A percentile compares a stretch with the other conserved stretches of the same genome.
These are phyloP conservation scores for Tylopilus sp. DNA, from an alignment of 768 basidiomycete genomes.

Conservation along the genomic window DNA sequence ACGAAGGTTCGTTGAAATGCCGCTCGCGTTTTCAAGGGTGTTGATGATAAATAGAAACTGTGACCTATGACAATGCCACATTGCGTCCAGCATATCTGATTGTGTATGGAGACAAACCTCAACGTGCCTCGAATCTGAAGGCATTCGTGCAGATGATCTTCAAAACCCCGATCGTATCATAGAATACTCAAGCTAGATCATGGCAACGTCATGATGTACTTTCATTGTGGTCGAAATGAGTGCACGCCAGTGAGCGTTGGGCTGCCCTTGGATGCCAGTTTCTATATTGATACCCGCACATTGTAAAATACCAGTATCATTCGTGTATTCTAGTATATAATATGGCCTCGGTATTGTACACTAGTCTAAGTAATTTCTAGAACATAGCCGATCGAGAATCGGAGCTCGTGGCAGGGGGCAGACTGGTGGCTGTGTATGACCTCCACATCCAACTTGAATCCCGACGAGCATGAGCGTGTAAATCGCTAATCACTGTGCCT, in stretches of 20 bases:
- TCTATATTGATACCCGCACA: conserved; percentile 14
- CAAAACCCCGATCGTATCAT: conserved; percentile 31
- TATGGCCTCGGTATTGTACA: not conserved
- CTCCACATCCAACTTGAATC: not conserved
- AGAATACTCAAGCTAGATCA: not conserved
- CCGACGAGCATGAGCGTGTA: not conserved
- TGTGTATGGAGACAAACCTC: conserved; percentile 46
- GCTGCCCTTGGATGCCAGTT: not conserved
- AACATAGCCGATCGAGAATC: too few relatives aligned
- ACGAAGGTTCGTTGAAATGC: conserved; percentile 37
- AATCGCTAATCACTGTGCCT: not conserved
- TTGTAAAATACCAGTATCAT: conserved; percentile 18
- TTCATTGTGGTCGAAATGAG: not conserved
- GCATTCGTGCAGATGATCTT: conserved; percentile 27
- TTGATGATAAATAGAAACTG: conserved; percentile 43
- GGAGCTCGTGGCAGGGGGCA: not conserved
- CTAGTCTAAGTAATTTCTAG: not conserved
- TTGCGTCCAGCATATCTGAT: conserved; percentile 64
- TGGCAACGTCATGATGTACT: too few relatives aligned
- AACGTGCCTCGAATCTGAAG: conserved; percentile 19
- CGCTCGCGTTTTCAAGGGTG: not conserved
- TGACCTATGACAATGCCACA: conserved; percentile 64
- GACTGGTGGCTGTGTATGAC: not conserved
- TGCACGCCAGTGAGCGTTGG: conserved; percentile 13
- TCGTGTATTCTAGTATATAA: conserved; percentile 10